phyloP scores from a whole-genome alignment of 495 filamentous ascomycete species.

The Penicillium atrosanguineum region DNA sequence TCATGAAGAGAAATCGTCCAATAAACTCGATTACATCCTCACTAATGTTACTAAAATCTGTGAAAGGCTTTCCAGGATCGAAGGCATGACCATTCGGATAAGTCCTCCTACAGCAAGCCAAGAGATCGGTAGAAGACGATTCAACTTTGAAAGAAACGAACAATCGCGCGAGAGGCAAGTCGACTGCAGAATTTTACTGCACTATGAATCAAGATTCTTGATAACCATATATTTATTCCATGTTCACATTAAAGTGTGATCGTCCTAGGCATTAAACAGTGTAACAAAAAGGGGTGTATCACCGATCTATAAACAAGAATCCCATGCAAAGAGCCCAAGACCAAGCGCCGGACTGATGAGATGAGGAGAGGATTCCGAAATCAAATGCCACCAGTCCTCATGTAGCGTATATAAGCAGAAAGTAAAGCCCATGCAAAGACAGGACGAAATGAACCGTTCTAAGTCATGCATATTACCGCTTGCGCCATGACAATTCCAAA shows the following conservation, averaged over 20 bases:
- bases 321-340: slow-evolving; percentile 21
- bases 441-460: not conserved
- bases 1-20: too few species aligned
- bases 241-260: slow-evolving; percentile 22
- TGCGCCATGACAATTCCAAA: slow-evolving; percentile 44
- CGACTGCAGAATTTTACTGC: too few species aligned
- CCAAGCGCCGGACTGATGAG: slow-evolving; percentile 22
- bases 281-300: slow-evolving; percentile 21
- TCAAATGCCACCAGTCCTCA: not conserved
- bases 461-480: slow-evolving; percentile 16
- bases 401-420: slow-evolving; percentile 1
- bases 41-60: too few species aligned
- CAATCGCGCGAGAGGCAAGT: too few species aligned
- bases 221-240: slow-evolving; percentile 2
- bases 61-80: too few species aligned
- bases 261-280: slow-evolving; percentile 20
- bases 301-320: slow-evolving; percentile 28
- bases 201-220: too few species aligned
- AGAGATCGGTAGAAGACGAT: too few species aligned
- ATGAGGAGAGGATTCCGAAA: slow-evolving; percentile 1
- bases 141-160: too few species aligned
- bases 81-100: too few species aligned
- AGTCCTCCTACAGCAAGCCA: too few species aligned
- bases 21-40: too few species aligned
- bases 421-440: slow-evolving; percentile 12